Evolutionary conservation across 495 filamentous ascomycete genomes (phyloP).

Genomic region (Letharia columbiana): DNA sequence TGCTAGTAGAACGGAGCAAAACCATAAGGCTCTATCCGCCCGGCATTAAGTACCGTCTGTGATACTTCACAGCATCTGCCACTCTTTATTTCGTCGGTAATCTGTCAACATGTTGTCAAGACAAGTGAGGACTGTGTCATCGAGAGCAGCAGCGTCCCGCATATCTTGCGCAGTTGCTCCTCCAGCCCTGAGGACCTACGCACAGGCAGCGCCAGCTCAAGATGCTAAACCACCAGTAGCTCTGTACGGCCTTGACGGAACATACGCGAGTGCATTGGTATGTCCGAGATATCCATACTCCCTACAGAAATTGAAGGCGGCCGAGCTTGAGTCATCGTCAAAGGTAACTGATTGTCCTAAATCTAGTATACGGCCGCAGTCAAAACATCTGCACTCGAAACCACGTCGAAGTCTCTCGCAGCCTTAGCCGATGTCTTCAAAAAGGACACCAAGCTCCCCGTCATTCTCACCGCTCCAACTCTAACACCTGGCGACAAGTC

Average conservation of each 20-base stretch:
- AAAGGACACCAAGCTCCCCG: slow-evolving; percentile 68
- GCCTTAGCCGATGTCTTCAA: slow-evolving; percentile 61
- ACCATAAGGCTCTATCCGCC: neutral
- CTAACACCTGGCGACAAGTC: slow-evolving; percentile 70
- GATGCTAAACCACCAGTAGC: slow-evolving; percentile 77
- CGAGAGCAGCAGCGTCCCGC: slow-evolving; percentile 8
- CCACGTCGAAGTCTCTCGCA: slow-evolving; percentile 64
- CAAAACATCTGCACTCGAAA: slow-evolving; percentile 77
- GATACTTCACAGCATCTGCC: neutral
- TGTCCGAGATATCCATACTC: slow-evolving; percentile 26
- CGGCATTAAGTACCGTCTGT: neutral
- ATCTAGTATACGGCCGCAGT: slow-evolving; percentile 88
- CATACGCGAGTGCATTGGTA: slow-evolving; percentile 97
- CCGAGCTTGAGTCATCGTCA: neutral
- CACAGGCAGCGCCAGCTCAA: slow-evolving; percentile 52
- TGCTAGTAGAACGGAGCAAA: neutral
- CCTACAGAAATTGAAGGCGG: neutral
- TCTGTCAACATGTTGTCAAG: slow-evolving; percentile 22
- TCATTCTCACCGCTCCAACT: slow-evolving; percentile 71
- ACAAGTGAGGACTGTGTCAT: slow-evolving; percentile 13
- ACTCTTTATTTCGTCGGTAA: neutral
- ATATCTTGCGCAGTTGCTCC: slow-evolving; percentile 39
- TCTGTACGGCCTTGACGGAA: slow-evolving; percentile 92
- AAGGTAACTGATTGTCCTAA: slow-evolving; percentile 27
- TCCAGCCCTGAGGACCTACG: slow-evolving; percentile 58